phyloP scores from a whole-genome alignment of 257 asterid genomes.

The Capsicum chinense region DNA sequence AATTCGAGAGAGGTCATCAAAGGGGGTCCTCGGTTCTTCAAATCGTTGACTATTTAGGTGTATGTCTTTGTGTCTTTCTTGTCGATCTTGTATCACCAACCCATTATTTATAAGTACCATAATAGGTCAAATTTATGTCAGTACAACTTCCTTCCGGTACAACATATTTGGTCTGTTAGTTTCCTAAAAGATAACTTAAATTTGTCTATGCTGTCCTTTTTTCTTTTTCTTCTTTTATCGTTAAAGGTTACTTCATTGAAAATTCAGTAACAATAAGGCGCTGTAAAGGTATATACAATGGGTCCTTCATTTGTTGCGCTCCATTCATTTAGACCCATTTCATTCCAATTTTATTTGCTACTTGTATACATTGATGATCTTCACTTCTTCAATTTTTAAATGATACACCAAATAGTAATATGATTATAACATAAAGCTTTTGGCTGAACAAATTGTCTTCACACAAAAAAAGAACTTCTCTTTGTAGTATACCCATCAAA shows the following conservation, averaged over 20 bases:
- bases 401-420: not conserved
- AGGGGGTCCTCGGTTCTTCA: too few relatives aligned
- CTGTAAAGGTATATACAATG: not conserved
- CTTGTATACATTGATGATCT: not conserved
- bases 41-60: too few relatives aligned
- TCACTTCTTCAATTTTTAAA: not conserved
- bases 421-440: not conserved
- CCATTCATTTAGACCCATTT: not conserved
- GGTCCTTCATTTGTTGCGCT: not conserved
- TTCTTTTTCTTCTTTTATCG: too few relatives aligned
- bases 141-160: not conserved
- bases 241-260: not conserved
- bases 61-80: too few relatives aligned
- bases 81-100: too few relatives aligned
- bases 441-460: not conserved
- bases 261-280: not conserved
- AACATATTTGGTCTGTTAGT: conserved; percentile 1
- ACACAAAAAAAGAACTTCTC: not conserved
- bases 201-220: not conserved
- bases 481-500: not conserved
- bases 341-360: not conserved
- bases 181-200: not conserved
- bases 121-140: not conserved
- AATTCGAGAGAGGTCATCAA: too few relatives aligned
- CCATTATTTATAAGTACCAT: not conserved